Conservation (phyloP, 106 monocot genomes). For the Phalaenopsis aphrodite region DNA sequence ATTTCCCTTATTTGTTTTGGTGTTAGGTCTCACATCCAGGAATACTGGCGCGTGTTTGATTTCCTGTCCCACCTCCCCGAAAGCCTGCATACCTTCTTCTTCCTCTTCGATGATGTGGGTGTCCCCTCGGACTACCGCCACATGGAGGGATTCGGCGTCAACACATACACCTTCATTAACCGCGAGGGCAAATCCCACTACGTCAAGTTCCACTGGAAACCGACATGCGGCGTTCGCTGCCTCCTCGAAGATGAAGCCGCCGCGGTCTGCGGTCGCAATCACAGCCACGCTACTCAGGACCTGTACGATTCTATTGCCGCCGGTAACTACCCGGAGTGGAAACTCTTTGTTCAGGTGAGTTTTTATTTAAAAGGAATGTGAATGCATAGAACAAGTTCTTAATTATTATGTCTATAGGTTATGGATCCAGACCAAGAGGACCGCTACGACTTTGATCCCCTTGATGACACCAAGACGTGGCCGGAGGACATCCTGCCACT, state of each 20-base stretch:
- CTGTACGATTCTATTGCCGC: slow-evolving; percentile 80
- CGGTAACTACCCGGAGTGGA: slow-evolving; percentile 86
- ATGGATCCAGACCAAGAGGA: slow-evolving; percentile 73
- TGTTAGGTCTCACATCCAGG: slow-evolving; percentile 63
- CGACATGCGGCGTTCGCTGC: slow-evolving; percentile 61
- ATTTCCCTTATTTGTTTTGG: no score
- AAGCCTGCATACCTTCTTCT: slow-evolving; percentile 90
- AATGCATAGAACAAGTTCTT: no score
- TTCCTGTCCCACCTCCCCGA: slow-evolving; percentile 72
- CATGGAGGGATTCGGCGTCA: slow-evolving; percentile 92
- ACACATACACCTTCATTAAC: slow-evolving; percentile 79
- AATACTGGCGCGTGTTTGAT: slow-evolving; percentile 88
- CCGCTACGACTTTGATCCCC: slow-evolving; percentile 71
- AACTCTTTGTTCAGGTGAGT: slow-evolving; percentile 53
- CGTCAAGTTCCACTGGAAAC: slow-evolving; percentile 89
- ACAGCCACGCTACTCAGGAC: slow-evolving; percentile 87
- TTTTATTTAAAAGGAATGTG: no score
- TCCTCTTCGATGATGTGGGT: slow-evolving; percentile 91
- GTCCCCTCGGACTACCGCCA: slow-evolving; percentile 71
- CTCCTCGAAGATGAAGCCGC: slow-evolving; percentile 64
- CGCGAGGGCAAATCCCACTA: slow-evolving; percentile 50
- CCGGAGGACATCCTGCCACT: slow-evolving; percentile 79
- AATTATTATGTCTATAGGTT: no score
- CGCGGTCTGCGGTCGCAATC: slow-evolving; percentile 50
- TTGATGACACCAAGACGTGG: slow-evolving; percentile 95